phyloP scores from a whole-genome alignment of 495 filamentous ascomycete genomes.

The Achaetomiella virescens region DNA sequence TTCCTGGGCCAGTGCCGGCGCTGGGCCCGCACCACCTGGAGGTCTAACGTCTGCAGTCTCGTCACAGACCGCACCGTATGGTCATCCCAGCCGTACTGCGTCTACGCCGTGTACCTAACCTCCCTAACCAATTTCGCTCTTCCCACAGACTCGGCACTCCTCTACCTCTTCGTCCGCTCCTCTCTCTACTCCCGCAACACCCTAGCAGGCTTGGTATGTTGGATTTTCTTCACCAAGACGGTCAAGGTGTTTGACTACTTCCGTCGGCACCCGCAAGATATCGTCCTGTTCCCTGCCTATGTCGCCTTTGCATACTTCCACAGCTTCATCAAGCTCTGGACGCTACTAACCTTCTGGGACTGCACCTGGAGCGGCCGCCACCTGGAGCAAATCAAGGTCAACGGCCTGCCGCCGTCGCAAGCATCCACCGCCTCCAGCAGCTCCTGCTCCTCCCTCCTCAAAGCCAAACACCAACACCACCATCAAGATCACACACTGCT shows the following conservation, averaged over 20 bases:
- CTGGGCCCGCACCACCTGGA: slow-evolving; percentile 61
- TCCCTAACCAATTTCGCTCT: slow-evolving; percentile 54
- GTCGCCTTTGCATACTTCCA: slow-evolving; percentile 58
- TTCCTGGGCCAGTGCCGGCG: slow-evolving; percentile 55
- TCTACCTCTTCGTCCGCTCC: slow-evolving; percentile 22
- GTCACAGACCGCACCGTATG: slow-evolving; percentile 34
- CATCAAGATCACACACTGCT: neutral
- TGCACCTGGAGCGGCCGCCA: slow-evolving; percentile 26
- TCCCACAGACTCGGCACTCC: slow-evolving; percentile 47
- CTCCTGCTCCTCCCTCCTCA: no score
- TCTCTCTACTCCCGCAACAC: neutral
- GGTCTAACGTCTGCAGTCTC: slow-evolving; percentile 54
- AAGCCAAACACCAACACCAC: neutral
- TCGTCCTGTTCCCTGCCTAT: slow-evolving; percentile 48
- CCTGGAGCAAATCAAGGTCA: slow-evolving; percentile 6
- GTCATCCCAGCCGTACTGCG: slow-evolving; percentile 51
- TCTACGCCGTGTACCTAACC: slow-evolving; percentile 57
- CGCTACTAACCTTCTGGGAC: slow-evolving; percentile 47
- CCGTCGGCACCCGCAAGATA: slow-evolving; percentile 49
- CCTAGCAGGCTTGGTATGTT: slow-evolving; percentile 27
- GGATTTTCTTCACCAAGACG: slow-evolving; percentile 48
- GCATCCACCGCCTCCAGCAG: neutral
- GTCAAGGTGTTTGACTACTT: slow-evolving; percentile 57
- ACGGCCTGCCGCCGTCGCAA: neutral
- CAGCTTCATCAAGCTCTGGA: slow-evolving; percentile 56